These are phyloP conservation scores for Alternaria incomplexa DNA, from an alignment of 2,329 filamentous ascomycete species.

Conservation along the genomic window DNA sequence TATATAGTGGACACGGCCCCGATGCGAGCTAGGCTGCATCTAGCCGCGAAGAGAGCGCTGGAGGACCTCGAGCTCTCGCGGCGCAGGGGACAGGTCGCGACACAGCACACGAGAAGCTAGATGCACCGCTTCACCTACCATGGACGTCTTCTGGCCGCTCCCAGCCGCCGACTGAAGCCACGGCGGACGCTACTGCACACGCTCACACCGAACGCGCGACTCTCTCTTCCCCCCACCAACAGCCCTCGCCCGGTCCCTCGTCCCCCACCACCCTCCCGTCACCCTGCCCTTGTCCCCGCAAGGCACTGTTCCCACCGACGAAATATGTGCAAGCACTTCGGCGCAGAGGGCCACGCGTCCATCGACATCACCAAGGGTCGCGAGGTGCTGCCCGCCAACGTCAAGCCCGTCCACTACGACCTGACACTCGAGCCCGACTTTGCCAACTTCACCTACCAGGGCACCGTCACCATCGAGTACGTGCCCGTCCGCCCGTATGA, in stretches of 20 bases:
- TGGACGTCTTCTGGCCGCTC: conserved; percentile 29
- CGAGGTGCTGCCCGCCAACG: conserved; percentile 88
- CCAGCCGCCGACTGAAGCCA: conserved; percentile 28
- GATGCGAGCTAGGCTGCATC: not conserved
- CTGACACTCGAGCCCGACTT: conserved; percentile 91
- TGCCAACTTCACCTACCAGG: conserved; percentile 83
- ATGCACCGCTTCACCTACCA: conserved; percentile 46
- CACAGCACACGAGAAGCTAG: conserved; percentile 21
- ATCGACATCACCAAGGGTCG: conserved; percentile 69
- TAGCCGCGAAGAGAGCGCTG: not conserved
- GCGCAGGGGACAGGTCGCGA: conserved; percentile 4
- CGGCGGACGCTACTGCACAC: conserved; percentile 34
- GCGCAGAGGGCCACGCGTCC: conserved; percentile 61
- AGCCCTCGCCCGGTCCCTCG: conserved; percentile 17
- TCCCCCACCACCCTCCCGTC: conserved; percentile 21
- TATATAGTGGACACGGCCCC: not conserved
- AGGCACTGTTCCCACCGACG: conserved; percentile 77
- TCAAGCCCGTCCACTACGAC: conserved; percentile 91
- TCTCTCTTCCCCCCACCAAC: conserved; percentile 37
- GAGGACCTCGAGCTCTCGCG: not conserved
- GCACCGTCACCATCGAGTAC: conserved; percentile 80
- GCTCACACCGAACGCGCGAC: conserved; percentile 31
- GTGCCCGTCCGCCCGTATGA: conserved; percentile 22
- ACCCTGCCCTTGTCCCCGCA: conserved; percentile 28
- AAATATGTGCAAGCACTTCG: conserved; percentile 73